Conservation (phyloP, 768 basidiomycete species). For the Boletellus ananas region DNA sequence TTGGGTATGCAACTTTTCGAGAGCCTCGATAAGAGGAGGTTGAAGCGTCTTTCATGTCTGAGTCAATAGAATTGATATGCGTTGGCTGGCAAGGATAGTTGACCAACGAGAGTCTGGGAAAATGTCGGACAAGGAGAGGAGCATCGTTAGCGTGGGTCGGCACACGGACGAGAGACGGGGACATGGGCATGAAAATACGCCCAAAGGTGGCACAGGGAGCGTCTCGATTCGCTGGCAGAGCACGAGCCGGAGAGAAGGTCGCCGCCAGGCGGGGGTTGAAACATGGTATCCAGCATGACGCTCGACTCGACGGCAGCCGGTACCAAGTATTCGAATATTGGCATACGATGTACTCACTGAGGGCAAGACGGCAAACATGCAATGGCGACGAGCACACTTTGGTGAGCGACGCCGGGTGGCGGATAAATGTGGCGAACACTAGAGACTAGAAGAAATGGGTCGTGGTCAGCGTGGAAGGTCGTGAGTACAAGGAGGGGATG, state of each 20-base stretch:
- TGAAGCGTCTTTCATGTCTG: slow-evolving; percentile 78
- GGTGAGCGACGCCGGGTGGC: slow-evolving; percentile 33
- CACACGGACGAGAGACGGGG: slow-evolving; percentile 1
- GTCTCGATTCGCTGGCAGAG: not conserved
- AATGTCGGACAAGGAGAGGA: slow-evolving; percentile 19
- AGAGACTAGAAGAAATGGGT: slow-evolving; percentile 29
- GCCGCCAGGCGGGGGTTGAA: slow-evolving; percentile 6
- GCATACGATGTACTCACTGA: slow-evolving; percentile 32
- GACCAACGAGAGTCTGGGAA: slow-evolving; percentile 42
- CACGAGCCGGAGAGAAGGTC: not conserved
- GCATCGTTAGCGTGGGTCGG: slow-evolving; percentile 20
- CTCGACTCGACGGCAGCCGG: not conserved
- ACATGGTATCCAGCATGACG: slow-evolving; percentile 11
- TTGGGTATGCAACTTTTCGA: slow-evolving; percentile 68
- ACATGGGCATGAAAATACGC: slow-evolving; percentile 3
- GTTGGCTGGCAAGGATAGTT: slow-evolving; percentile 41
- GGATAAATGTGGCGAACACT: slow-evolving; percentile 31
- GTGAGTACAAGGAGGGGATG: slow-evolving; percentile 25
- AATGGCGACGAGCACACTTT: slow-evolving; percentile 37
- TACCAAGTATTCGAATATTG: not conserved
- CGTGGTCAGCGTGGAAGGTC: slow-evolving; percentile 40
- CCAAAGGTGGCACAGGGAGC: not conserved
- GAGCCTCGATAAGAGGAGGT: slow-evolving; percentile 54
- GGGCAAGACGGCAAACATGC: slow-evolving; percentile 39
- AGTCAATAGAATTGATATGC: slow-evolving; percentile 19